phyloP scores from a whole-genome alignment of 1,284 basidiomycete species.

The Cutaneotrichosporon mucoides region DNA sequence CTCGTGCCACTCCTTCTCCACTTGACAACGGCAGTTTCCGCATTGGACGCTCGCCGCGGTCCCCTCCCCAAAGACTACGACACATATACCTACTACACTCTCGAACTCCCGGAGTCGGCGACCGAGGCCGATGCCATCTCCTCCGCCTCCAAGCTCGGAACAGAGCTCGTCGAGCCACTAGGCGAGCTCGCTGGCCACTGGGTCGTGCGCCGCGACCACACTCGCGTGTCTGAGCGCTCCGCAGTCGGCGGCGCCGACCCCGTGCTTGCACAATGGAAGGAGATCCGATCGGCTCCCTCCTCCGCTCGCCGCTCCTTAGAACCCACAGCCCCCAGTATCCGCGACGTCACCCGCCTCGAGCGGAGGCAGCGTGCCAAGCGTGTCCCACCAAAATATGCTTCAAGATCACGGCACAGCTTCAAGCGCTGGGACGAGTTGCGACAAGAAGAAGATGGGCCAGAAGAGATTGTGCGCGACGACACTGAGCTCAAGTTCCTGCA shows the following conservation, averaged over 20 bases:
- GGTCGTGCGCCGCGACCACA: slow-evolving; percentile 62
- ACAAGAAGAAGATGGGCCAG: background rate
- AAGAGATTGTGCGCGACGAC: slow-evolving; percentile 47
- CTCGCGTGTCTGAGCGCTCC: background rate
- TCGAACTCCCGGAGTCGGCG: slow-evolving; percentile 53
- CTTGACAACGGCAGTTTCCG: background rate
- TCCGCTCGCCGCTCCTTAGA: slow-evolving; percentile 56
- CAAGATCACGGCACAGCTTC: background rate
- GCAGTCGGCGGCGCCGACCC: slow-evolving; percentile 47
- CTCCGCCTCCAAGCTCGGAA: slow-evolving; percentile 62
- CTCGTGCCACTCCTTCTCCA: slow-evolving; percentile 21
- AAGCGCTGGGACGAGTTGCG: background rate
- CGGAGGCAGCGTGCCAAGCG: slow-evolving; percentile 17
- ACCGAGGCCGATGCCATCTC: slow-evolving; percentile 51
- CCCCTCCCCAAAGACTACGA: slow-evolving; percentile 54
- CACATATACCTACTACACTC: slow-evolving; percentile 68
- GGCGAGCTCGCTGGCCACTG: slow-evolving; percentile 81
- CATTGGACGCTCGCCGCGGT: background rate
- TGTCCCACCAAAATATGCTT: background rate
- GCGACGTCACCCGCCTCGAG: slow-evolving; percentile 8
- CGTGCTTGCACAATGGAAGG: slow-evolving; percentile 55
- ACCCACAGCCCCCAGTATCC: too few relatives aligned
- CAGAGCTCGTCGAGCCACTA: slow-evolving; percentile 80
- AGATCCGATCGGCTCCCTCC: slow-evolving; percentile 25
- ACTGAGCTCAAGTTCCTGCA: slow-evolving; percentile 53